phyloP scores from a whole-genome alignment of 371 early-diverging fungal species.

The Mucor racemosus region DNA sequence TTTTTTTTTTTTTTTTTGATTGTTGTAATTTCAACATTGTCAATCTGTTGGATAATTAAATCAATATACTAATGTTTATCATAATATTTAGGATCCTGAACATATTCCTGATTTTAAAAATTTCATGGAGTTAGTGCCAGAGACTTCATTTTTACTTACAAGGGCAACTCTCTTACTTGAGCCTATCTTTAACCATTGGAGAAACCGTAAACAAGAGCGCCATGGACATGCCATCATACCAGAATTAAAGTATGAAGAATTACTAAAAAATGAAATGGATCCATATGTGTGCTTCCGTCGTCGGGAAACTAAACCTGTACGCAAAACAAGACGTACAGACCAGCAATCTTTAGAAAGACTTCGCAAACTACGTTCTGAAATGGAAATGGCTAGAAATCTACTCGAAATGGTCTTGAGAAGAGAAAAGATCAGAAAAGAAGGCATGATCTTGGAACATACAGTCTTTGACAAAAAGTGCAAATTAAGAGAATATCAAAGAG shows the following conservation, averaged over 20 bases:
- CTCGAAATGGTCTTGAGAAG: constrained; percentile 83
- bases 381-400: constrained; percentile 76
- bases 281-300: constrained; percentile 98
- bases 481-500: constrained; percentile 59
- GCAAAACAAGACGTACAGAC: constrained; percentile 92
- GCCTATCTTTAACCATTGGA: constrained; percentile 51
- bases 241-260: constrained; percentile 63
- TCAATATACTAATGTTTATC: not conserved
- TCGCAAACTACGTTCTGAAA: constrained; percentile 78
- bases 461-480: constrained; percentile 61
- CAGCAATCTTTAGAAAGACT: constrained; percentile 84
- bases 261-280: constrained; percentile 73
- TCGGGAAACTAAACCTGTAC: constrained; percentile 85
- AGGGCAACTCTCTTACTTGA: constrained; percentile 7
- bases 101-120: constrained; percentile 22
- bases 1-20: not conserved
- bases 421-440: constrained; percentile 76
- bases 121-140: constrained; percentile 25
- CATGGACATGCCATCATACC: constrained; percentile 68
- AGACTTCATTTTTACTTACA: constrained; percentile 14
- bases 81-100: constrained; percentile 23
- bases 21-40: not conserved
- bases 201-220: constrained; percentile 45
- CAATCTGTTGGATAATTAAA: not conserved
- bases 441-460: constrained; percentile 67